Evolutionary conservation across 2,329 filamentous ascomycete genomes (phyloP).

Genomic region (Coleophoma crateriformis): DNA sequence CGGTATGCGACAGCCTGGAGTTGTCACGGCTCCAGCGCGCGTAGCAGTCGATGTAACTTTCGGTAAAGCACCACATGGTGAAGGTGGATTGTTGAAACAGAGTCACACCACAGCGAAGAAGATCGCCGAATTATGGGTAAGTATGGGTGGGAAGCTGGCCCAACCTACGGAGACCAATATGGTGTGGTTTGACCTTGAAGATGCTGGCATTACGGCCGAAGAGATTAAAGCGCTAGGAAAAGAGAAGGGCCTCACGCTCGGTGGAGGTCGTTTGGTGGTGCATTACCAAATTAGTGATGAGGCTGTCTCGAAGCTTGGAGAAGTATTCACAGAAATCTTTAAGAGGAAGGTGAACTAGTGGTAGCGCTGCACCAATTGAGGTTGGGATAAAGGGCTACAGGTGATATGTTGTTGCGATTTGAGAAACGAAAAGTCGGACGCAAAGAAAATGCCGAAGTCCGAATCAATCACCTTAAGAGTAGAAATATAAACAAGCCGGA

Average conservation of each 20-base stretch:
- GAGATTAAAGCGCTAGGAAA: constrained; percentile 49
- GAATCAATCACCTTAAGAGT: too few species aligned
- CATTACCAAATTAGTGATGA: constrained; percentile 67
- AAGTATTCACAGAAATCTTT: constrained; percentile 35
- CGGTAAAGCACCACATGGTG: constrained; percentile 45
- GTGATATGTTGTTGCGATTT: too few species aligned
- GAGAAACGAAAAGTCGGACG: too few species aligned
- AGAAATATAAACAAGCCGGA: too few species aligned
- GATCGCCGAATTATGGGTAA: constrained; percentile 56
- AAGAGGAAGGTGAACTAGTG: constrained; percentile 8
- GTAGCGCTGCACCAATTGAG: too few species aligned
- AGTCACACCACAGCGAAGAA: constrained; percentile 58
- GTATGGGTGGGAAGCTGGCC: constrained; percentile 53
- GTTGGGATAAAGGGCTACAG: too few species aligned
- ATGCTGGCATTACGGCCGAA: constrained; percentile 43
- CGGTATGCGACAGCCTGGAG: constrained; percentile 69
- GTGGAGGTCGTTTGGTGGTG: constrained; percentile 56
- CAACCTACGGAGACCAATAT: constrained; percentile 67
- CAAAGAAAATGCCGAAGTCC: too few species aligned
- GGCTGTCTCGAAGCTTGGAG: constrained; percentile 43
- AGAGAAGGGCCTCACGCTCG: constrained; percentile 50
- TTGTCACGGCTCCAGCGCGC: constrained; percentile 69
- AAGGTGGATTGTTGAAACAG: constrained; percentile 55
- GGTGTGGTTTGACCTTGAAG: constrained; percentile 64
- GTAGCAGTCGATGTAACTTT: constrained; percentile 80